A percentile compares a stretch with the other conserved stretches of the same genome.
phyloP scores from a whole-genome alignment of 768 basidiomycete genomes.

The Symmetrospora coprosmae region DNA sequence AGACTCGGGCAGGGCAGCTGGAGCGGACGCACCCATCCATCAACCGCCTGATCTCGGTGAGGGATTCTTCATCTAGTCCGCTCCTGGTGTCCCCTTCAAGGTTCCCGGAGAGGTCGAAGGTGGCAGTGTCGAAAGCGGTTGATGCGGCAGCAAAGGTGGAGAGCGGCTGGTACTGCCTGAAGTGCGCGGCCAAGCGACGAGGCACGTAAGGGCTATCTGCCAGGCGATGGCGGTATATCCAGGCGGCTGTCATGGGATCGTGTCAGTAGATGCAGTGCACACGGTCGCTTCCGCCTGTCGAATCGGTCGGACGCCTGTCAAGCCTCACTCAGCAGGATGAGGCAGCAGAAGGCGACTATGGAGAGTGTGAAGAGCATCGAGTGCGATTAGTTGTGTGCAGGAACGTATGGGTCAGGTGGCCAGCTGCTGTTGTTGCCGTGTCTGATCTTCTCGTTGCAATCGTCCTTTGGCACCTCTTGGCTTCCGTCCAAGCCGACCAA shows the following conservation, averaged over 20 bases:
- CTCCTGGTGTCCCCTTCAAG: constrained; percentile 22
- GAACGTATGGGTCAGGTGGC: too few species aligned
- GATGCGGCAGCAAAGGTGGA: not conserved
- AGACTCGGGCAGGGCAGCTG: not conserved
- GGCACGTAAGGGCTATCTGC: not conserved
- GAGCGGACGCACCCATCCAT: constrained; percentile 26
- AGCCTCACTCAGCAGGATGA: not conserved
- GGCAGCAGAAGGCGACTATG: not conserved
- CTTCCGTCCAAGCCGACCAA: too few species aligned
- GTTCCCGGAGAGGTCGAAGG: constrained; percentile 26
- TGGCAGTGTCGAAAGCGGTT: constrained; percentile 23
- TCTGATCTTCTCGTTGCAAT: too few species aligned
- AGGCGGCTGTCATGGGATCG: not conserved
- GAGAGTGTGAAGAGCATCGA: constrained; percentile 12
- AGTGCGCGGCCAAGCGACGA: not conserved
- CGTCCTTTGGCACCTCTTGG: too few species aligned
- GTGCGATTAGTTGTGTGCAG: too few species aligned
- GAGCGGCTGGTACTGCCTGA: not conserved
- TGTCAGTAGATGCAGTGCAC: not conserved
- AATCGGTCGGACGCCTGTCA: not conserved
- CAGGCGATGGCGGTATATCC: not conserved
- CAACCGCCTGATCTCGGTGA: constrained; percentile 29
- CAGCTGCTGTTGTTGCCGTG: too few species aligned
- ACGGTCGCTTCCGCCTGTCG: not conserved
- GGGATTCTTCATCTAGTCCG: constrained; percentile 24